Evolutionary conservation across 2,329 filamentous ascomycete genomes (phyloP).

Genomic region (Aureobasidium melanogenum): DNA sequence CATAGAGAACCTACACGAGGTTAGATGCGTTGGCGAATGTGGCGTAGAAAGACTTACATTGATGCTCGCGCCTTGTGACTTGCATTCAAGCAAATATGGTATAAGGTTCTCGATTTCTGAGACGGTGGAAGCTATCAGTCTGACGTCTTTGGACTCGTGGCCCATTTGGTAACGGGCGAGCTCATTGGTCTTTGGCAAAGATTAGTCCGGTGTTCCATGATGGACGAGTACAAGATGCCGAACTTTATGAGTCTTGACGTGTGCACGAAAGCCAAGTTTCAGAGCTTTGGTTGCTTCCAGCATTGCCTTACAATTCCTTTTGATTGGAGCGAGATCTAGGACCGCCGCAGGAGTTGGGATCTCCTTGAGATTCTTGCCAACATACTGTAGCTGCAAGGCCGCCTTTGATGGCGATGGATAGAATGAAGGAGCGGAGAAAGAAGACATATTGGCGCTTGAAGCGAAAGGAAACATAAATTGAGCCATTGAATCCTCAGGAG

Average conservation of each 20-base stretch:
- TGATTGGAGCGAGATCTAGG: constrained; percentile 57
- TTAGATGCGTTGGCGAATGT: not conserved
- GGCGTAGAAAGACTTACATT: constrained; percentile 41
- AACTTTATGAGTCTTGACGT: constrained; percentile 80
- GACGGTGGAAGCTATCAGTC: constrained; percentile 66
- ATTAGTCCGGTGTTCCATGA: not conserved
- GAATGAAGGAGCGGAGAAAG: constrained; percentile 14
- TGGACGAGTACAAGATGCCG: not conserved
- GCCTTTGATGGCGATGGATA: constrained; percentile 26
- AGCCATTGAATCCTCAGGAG: not conserved
- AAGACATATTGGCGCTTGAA: not conserved
- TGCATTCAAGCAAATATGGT: constrained; percentile 51
- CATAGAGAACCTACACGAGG: constrained; percentile 53
- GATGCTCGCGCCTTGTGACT: constrained; percentile 43
- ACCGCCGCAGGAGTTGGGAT: constrained; percentile 59
- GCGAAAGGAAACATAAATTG: not conserved
- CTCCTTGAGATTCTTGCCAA: constrained; percentile 52
- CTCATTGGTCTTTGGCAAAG: constrained; percentile 49
- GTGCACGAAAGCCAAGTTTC: constrained; percentile 60
- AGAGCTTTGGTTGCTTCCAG: constrained; percentile 52
- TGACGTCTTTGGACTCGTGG: constrained; percentile 39
- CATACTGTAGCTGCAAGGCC: constrained; percentile 34
- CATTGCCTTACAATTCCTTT: constrained; percentile 63
- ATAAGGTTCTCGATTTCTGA: constrained; percentile 61
- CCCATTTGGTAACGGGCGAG: constrained; percentile 64